Evolutionary conservation across 2,329 filamentous ascomycete species (phyloP), one percentile per base, ranked within the genome.

Genomic region (Pseudogymnoascus sp.): DNA sequence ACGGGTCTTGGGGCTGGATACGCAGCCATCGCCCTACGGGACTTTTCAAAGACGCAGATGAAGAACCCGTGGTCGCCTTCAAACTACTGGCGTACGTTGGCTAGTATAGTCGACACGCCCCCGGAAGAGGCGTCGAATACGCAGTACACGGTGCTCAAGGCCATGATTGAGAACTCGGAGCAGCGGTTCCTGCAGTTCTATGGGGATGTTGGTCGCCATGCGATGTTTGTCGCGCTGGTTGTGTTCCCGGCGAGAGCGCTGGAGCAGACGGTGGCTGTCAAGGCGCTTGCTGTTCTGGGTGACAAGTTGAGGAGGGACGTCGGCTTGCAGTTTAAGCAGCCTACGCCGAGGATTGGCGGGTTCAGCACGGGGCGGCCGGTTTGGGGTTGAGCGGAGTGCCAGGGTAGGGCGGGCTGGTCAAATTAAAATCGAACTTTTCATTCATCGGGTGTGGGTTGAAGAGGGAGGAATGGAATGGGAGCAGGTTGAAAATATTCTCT

Each of bases 1-100:
- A 86, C 84, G 3, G 93, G 91, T 0, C 78, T 97, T 0, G 91
- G 86, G 1, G 87, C 89, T 2, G 93, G 93, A 0, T 99, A 88
- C 70, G 90, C 91, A 0, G 85, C 92, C 1, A 80, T 97, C 37
- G 85, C 90, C 1, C 78, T 97, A 7, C 86, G 93, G 57, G 90
- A 95, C 71, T 96, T 95, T 70, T 83, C 83, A 64, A 87, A 83
- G 65, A 83, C 86, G 1, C 77, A 79, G 15, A 50, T 66, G 38
- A 85, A 85, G 65, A 92, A 92, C 67, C 91, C 87, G 0, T 94
- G 84, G 74, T 91, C 87, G 3, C 89, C 89, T 57, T 81, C 80
- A 0, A 80, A 92, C 61, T 97, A 94, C 77, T 99, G 94, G 94
- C 81, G 79, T 37, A 81, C 88, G 0, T 77, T 97, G 61, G 84